Percentiles rank a stretch among this genome's conserved stretches.
Conservation (phyloP, 2,329 filamentous ascomycete species). For the Penicillium aurantiogriseum region DNA sequence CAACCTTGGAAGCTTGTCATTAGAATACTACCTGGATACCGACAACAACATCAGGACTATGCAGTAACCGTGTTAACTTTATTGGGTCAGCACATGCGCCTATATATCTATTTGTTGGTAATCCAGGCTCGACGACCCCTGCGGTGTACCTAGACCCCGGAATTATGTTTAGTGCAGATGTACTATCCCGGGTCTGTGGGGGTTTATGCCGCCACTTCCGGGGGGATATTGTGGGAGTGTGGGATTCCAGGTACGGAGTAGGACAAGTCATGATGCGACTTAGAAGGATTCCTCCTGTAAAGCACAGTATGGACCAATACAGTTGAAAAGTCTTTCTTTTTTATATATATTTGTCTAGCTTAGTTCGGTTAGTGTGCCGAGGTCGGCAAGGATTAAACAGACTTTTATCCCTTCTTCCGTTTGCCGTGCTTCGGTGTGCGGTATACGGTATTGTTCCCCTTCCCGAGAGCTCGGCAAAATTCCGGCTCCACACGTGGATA, state of each 20-base stretch:
- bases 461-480: constrained; percentile 2
- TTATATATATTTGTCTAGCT: background rate
- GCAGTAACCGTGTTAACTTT: background rate
- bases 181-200: background rate
- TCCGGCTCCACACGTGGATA: constrained; percentile 15
- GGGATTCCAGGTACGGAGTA: background rate
- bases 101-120: background rate
- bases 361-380: background rate
- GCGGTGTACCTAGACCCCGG: background rate
- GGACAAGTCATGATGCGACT: background rate
- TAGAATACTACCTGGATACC: background rate
- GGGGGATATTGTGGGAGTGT: background rate
- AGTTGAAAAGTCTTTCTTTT: background rate
- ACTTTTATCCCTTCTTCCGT: constrained; percentile 6
- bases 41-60: background rate
- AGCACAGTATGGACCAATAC: background rate
- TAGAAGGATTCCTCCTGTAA: background rate
- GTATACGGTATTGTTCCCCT: background rate
- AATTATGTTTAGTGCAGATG: constrained; percentile 1
- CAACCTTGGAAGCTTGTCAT: background rate
- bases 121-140: background rate
- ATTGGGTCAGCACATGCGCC: background rate
- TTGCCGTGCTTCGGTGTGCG: background rate
- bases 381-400: background rate
- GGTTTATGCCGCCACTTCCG: background rate